Conservation (phyloP, 2,329 filamentous ascomycete species). For the Aspergillus sp. region DNA sequence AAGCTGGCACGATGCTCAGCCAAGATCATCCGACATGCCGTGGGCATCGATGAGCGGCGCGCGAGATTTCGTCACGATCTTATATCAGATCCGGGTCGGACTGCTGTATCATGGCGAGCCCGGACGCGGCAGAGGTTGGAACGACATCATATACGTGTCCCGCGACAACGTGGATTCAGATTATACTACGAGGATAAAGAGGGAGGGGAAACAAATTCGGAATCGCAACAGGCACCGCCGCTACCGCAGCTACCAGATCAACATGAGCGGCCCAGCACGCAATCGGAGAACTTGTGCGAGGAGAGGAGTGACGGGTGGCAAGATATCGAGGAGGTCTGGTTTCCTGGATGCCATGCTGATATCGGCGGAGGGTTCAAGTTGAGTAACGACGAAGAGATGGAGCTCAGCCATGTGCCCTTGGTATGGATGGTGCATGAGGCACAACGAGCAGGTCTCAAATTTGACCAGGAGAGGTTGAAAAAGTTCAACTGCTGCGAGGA, state of each 20-base stretch:
- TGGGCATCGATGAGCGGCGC: neutral
- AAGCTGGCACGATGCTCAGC: conserved; percentile 64
- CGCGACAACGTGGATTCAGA: neutral
- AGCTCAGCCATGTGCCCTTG: neutral
- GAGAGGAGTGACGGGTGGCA: neutral
- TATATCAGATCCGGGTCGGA: neutral
- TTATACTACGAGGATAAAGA: neutral
- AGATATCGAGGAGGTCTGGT: neutral
- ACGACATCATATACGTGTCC: neutral
- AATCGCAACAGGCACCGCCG: neutral
- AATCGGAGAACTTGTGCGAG: neutral
- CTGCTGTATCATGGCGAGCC: neutral
- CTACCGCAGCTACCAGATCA: neutral
- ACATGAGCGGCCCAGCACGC: neutral
- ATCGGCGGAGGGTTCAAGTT: neutral
- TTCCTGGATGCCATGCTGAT: neutral
- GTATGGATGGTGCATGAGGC: neutral
- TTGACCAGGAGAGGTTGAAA: too few relatives aligned
- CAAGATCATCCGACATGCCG: conserved; percentile 47
- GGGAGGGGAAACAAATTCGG: too few relatives aligned
- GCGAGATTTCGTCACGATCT: neutral
- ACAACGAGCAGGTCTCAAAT: too few relatives aligned
- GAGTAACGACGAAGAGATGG: neutral
- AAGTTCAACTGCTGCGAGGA: too few relatives aligned
- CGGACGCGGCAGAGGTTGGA: neutral